phyloP scores from a whole-genome alignment of 176 grass and related monocot genomes.

The Oryza glumipatula region DNA sequence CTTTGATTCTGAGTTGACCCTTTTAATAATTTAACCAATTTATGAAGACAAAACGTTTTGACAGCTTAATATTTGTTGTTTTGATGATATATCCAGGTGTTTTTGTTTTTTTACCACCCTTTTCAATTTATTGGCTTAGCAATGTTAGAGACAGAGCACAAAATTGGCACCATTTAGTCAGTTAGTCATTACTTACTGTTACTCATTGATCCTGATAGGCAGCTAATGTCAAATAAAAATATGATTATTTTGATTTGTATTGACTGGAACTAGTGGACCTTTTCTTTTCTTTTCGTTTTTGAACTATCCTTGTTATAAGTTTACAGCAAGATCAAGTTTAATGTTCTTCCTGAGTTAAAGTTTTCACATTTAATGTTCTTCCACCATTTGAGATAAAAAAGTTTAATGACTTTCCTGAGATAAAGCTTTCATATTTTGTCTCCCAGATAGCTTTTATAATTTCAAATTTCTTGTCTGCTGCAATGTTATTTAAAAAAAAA shows the following conservation, averaged over 20 bases:
- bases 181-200: conserved; percentile 16
- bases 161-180: not conserved
- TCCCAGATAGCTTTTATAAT: not conserved
- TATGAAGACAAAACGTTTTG: conserved; percentile 2
- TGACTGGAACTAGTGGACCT: not conserved
- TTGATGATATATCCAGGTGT: conserved; percentile 1
- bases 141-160: not conserved
- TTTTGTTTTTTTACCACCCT: not conserved
- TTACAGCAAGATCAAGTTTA: conserved; percentile 2
- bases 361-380: no score
- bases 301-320: not conserved
- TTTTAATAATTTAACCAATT: conserved; percentile 34
- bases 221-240: not conserved
- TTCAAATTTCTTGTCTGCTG: conserved; percentile 35
- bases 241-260: conserved; percentile 6
- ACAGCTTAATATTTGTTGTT: conserved; percentile 12
- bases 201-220: not conserved
- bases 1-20: conserved; percentile 10
- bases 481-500: conserved; percentile 2
- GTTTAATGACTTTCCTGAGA: no score
- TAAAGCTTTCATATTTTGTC: not conserved
- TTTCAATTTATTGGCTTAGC: conserved; percentile 17
- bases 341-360: not conserved
- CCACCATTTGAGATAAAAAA: no score
- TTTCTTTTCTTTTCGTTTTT: not conserved